phyloP scores from a whole-genome alignment of 305 asterid genomes.

The Fraxinus floribunda region DNA sequence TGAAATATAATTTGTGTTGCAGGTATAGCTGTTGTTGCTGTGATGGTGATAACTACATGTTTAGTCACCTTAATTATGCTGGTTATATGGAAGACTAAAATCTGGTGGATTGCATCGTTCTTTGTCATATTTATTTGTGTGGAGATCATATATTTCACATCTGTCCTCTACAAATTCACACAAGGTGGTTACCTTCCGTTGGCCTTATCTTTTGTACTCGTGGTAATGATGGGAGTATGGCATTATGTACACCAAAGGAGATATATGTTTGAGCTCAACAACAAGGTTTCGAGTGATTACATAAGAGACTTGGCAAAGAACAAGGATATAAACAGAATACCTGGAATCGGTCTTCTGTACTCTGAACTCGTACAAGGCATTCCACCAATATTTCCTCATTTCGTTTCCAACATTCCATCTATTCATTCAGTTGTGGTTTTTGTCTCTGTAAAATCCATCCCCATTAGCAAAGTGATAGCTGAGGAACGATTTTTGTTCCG shows the following conservation, averaged over 20 bases:
- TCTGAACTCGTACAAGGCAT: constrained; percentile 80
- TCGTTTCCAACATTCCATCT: constrained; percentile 52
- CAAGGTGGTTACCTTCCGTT: constrained; percentile 74
- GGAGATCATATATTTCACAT: constrained; percentile 52
- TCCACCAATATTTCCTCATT: constrained; percentile 70
- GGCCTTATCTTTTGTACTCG: constrained; percentile 46
- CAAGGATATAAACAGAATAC: constrained; percentile 37
- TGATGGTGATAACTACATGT: constrained; percentile 63
- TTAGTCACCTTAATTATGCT: constrained; percentile 61
- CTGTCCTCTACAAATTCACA: constrained; percentile 64
- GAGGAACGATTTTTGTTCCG: constrained; percentile 71
- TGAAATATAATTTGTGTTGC: neutral
- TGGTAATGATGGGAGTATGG: constrained; percentile 68
- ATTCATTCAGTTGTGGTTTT: constrained; percentile 62
- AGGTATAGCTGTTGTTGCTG: constrained; percentile 75
- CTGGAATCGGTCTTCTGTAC: constrained; percentile 67
- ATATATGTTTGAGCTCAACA: constrained; percentile 58
- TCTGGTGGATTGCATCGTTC: constrained; percentile 54
- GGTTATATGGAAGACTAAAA: constrained; percentile 65
- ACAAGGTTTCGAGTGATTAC: constrained; percentile 57
- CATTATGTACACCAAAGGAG: constrained; percentile 61
- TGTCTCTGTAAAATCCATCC: constrained; percentile 71
- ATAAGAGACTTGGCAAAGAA: constrained; percentile 39
- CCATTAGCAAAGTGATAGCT: constrained; percentile 50
- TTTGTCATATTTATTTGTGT: constrained; percentile 36